Percentiles rank a stretch among this genome's conserved stretches.
Conservation (phyloP, 345 rosid species). For the Eucalyptus cloeziana region DNA sequence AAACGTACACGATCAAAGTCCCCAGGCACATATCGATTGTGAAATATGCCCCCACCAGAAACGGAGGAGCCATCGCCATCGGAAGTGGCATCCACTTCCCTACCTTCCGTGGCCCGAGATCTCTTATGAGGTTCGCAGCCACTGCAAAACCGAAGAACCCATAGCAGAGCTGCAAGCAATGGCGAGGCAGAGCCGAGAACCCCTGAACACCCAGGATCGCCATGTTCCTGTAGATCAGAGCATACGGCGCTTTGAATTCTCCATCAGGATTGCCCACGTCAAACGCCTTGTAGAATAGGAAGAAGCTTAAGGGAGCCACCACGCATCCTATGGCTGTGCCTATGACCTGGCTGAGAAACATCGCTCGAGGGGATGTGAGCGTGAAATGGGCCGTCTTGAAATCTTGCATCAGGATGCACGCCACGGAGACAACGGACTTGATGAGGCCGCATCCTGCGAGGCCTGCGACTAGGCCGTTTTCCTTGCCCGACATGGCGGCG, state of each 20-base stretch:
- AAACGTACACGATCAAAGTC: slow-evolving; percentile 46
- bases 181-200: slow-evolving; percentile 49
- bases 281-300: slow-evolving; percentile 81
- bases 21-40: slow-evolving; percentile 85
- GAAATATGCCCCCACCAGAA: slow-evolving; percentile 86
- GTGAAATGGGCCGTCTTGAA: slow-evolving; percentile 86
- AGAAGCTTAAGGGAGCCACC: slow-evolving; percentile 71
- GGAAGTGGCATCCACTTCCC: slow-evolving; percentile 90
- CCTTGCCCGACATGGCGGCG: slow-evolving; percentile 69
- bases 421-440: slow-evolving; percentile 81
- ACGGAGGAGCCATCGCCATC: slow-evolving; percentile 80
- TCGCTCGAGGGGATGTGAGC: slow-evolving; percentile 72
- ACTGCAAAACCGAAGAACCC: slow-evolving; percentile 80
- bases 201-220: slow-evolving; percentile 51
- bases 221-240: slow-evolving; percentile 86
- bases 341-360: slow-evolving; percentile 73
- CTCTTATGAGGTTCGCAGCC: slow-evolving; percentile 49
- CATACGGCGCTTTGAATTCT: slow-evolving; percentile 85
- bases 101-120: slow-evolving; percentile 37
- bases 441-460: slow-evolving; percentile 85
- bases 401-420: slow-evolving; percentile 93
- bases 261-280: slow-evolving; percentile 88
- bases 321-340: slow-evolving; percentile 75
- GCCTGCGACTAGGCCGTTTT: slow-evolving; percentile 74
- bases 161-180: slow-evolving; percentile 47